Base-by-base conservation (phyloP, 106 monocot genomes). In the Acorus gramineus region DNA sequence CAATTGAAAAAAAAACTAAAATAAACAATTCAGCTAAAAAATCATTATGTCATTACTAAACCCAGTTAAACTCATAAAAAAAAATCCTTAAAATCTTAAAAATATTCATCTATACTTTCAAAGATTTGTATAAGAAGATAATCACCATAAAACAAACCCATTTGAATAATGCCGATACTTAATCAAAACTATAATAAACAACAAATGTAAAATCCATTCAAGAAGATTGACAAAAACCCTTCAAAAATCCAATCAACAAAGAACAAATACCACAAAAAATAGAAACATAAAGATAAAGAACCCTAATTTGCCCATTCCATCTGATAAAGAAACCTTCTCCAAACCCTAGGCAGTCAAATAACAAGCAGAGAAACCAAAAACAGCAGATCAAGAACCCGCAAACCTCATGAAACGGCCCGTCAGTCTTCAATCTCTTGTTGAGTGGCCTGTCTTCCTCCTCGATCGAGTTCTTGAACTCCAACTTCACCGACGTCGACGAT, bases 391-490 rank as follows among this genome's bases (percentile, higher is more conserved):
- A 57, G 14, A 65, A 14, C 10, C 44, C 67, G 44, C 65, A 44
- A 28, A 79, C 81, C 82, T 83, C 72, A 13, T 73, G 71, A 8
- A 50, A 61, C 6, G 66, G 5, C 11, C 12, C 42, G 47, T 59
- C 61, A 9, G 42, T 46, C 68, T 66, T 78, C 61, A 64, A 70
- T 71, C 75, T 75, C 80, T 90, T 86, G 54, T 71, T 56, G 3
- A 71, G 50, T n/a, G 90, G 76, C 4, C 90, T 83, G 65, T 77
- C 73, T 70, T 83, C 78, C 46, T 86, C 90, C 42, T 83, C 81
- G 51, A 81, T 65, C 5, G 72, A 46, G 55, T 90, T 83, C 61
- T 83, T 83, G 14, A 80, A 42, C 78, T 86, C 86, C 71, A 78
- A 3, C 75, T 90, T 83, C 67, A 86, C 89, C 70, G 67, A 11